Percentiles rank a stretch among this genome's conserved stretches.
Evolutionary conservation across 2,329 filamentous ascomycete genomes (phyloP).

Genomic region (Madurella fahalii): DNA sequence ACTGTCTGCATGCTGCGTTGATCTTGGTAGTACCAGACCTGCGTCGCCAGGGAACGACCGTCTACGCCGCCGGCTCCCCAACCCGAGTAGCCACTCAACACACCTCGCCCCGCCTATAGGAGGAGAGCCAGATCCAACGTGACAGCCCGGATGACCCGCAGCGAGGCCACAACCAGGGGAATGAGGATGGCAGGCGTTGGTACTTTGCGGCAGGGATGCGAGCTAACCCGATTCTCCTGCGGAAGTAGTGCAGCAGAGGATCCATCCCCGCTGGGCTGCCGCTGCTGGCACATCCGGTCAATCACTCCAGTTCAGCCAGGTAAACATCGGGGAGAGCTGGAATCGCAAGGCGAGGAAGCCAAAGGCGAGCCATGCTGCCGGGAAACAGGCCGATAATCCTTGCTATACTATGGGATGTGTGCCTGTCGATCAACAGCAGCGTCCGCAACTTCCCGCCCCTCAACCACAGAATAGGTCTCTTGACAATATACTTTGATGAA

Average conservation of each 20-base stretch:
- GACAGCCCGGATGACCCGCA: conserved; percentile 4
- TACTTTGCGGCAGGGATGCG: neutral
- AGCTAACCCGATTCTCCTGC: conserved; percentile 7
- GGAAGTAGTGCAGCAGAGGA: neutral
- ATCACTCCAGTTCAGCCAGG: neutral
- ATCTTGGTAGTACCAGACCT: too few relatives aligned
- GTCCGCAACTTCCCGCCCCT: neutral
- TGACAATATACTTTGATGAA: neutral
- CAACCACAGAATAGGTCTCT: neutral
- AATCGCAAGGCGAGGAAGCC: neutral
- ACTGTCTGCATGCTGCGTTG: neutral
- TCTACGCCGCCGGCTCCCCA: neutral
- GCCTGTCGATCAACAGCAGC: neutral
- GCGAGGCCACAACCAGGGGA: neutral
- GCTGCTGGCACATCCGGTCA: neutral
- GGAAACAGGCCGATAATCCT: neutral
- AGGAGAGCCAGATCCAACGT: neutral
- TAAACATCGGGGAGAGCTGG: neutral
- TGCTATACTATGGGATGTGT: neutral
- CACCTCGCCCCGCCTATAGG: neutral
- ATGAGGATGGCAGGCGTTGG: neutral
- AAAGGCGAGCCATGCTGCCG: neutral
- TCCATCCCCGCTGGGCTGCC: neutral
- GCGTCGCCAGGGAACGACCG: neutral
- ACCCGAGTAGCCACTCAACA: neutral